Evolutionary conservation across 441 rosid genomes (phyloP), one percentile per base, ranked within the genome.

Genomic region (Flueggea neowawraea): DNA sequence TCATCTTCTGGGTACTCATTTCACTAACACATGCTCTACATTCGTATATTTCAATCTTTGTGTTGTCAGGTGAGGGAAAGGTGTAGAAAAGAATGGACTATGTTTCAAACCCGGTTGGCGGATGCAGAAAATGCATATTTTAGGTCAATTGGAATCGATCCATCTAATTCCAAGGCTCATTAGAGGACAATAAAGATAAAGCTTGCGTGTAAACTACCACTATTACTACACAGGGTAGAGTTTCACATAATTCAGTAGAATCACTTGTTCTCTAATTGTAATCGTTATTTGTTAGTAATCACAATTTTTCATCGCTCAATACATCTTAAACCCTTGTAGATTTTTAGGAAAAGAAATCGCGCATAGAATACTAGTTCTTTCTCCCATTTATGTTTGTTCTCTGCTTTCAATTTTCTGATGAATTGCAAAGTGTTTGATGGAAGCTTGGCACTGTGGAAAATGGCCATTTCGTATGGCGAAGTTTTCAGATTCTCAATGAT

Each of bases 11-110:
- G 4, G 5, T 47, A 14, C n/a, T 47, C 50, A 1, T 47, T 12
- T 47, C 6, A 6, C 50, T 47, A 12, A 47, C 50, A 57, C 16
- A 32, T 55, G 44, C 5, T 55, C 44, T 10, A 43, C 39, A 54
- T 10, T 10, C 60, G 60, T 6, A 41, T 14, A 32, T 17, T 36
- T 59, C 8, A 41, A 6, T 28, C 16, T 54, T 60, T 13, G 1
- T 33, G 32, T n/a, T 72, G 66, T 39, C 85, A 90, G 98, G 99
- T 95, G 67, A 88, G 88, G 71, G 95, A 88, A 63, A 85, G 99
- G 71, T 95, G 99, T 61, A 80, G 78, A 65, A 78, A 73, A 74
- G 99, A 95, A 68, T 95, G 98, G 98, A 78, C 80, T 0, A 81
- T 90, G 78, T 92, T 92, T 63, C 88, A 83, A 70, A 71, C 57